Evolutionary conservation across 2,329 filamentous ascomycete genomes (phyloP).

Genomic region (Emmonsiellopsis sp.): DNA sequence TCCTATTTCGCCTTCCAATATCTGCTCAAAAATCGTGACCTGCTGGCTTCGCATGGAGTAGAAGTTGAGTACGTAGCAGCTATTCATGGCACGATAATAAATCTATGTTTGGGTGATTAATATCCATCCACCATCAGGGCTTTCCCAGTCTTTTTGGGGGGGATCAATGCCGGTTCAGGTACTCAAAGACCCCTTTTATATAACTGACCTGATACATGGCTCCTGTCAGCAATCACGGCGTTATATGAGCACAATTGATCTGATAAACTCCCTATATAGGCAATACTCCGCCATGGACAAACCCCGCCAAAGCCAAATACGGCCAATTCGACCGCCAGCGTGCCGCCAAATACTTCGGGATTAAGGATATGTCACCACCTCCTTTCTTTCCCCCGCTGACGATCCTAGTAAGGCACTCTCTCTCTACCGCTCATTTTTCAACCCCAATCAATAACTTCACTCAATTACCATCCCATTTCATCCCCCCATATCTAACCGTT

Average conservation of each 20-base stretch:
- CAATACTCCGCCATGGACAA: conserved; percentile 66
- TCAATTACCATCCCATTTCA: background rate
- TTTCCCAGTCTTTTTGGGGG: conserved; percentile 63
- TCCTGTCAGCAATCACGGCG: too few relatives aligned
- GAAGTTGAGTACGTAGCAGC: conserved; percentile 52
- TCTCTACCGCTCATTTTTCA: conserved; percentile 23
- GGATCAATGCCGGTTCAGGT: conserved; percentile 54
- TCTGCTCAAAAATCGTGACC: conserved; percentile 46
- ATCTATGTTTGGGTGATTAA: too few relatives aligned
- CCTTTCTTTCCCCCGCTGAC: conserved; percentile 48
- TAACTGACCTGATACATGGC: background rate
- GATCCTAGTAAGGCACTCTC: conserved; percentile 38
- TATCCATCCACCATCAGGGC: conserved; percentile 39
- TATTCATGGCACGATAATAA: too few relatives aligned
- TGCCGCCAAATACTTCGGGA: conserved; percentile 44
- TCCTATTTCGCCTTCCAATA: conserved; percentile 48
- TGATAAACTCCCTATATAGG: conserved; percentile 35
- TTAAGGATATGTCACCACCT: conserved; percentile 34
- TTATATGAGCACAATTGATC: background rate
- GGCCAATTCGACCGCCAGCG: conserved; percentile 41
- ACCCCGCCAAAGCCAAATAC: conserved; percentile 59
- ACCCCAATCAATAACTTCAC: conserved; percentile 23
- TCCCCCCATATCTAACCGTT: background rate
- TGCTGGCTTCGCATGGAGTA: conserved; percentile 51
- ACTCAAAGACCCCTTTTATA: conserved; percentile 5